These are phyloP conservation scores for Aegilops tauschii DNA, from an alignment of 176 grass and related monocot genomes.

Conservation along the genomic window DNA sequence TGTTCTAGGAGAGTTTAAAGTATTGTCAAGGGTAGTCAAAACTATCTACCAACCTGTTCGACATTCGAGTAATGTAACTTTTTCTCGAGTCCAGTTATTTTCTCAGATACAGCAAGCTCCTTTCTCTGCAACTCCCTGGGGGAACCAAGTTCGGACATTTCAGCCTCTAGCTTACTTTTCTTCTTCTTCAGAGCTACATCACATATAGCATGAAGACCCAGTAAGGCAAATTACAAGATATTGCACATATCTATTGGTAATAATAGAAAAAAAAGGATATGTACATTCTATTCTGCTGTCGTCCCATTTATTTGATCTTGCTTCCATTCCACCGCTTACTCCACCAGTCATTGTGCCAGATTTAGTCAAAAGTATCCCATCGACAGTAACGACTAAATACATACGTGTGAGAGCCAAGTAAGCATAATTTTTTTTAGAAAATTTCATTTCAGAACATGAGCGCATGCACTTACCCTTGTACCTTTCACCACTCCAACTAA, in stretches of 20 bases:
- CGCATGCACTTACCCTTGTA: conserved; percentile 78
- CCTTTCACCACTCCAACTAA: conserved; percentile 97
- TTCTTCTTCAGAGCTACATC: conserved; percentile 82
- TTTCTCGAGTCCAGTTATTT: conserved; percentile 85
- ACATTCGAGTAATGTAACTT: conserved; percentile 87
- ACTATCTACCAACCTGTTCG: conserved; percentile 60
- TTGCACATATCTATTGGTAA: conserved; percentile 12
- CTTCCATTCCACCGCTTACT: conserved; percentile 99
- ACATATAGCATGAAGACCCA: conserved; percentile 32
- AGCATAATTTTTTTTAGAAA: conserved; percentile 10
- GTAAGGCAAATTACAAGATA: conserved; percentile 23
- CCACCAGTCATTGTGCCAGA: conserved; percentile 98
- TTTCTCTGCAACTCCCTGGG: conserved; percentile 85
- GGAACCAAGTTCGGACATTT: conserved; percentile 78
- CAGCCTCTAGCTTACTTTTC: conserved; percentile 68
- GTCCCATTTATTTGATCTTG: conserved; percentile 99
- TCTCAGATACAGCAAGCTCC: conserved; percentile 86
- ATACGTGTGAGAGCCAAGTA: conserved; percentile 18
- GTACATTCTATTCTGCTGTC: conserved; percentile 78
- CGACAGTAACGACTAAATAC: conserved; percentile 79
- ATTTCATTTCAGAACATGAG: conserved; percentile 22
- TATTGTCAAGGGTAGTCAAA: conserved; percentile 6
- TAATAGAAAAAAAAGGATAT: background rate
- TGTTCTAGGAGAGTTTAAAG: background rate
- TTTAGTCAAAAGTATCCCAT: conserved; percentile 97